phyloP scores from a whole-genome alignment of 2,329 filamentous ascomycete genomes.

The Cladosporium colombiae region DNA sequence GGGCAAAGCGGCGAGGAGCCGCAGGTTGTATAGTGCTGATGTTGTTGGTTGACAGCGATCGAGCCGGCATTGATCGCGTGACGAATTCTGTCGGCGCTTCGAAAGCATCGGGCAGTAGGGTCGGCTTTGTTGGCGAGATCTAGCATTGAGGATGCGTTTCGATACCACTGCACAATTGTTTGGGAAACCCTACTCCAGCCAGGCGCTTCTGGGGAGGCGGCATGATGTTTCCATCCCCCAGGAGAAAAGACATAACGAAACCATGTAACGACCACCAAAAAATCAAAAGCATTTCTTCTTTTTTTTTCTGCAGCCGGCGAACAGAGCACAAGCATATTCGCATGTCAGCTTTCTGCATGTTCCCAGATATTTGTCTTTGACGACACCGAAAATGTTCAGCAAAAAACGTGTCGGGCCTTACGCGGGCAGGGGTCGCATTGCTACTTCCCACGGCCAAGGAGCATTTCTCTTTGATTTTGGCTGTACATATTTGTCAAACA shows the following conservation, averaged over 20 bases:
- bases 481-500: too few species aligned
- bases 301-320: background rate
- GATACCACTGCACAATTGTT: background rate
- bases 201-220: background rate
- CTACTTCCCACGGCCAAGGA: too few species aligned
- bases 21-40: constrained; percentile 51
- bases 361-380: background rate
- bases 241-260: background rate
- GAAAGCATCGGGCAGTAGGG: background rate
- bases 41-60: constrained; percentile 31
- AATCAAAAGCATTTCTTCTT: background rate
- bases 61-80: background rate
- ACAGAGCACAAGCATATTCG: background rate
- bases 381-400: too few species aligned
- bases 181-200: background rate
- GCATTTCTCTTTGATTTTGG: too few species aligned
- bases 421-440: too few species aligned
- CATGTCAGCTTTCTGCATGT: background rate
- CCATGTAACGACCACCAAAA: background rate
- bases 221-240: background rate
- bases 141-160: background rate
- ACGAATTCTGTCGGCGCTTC: background rate
- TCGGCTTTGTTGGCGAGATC: background rate
- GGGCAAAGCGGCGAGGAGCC: constrained; percentile 33
- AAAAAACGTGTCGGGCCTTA: too few species aligned